phyloP scores from a whole-genome alignment of 106 monocot species.

The Dendrobium officinale region DNA sequence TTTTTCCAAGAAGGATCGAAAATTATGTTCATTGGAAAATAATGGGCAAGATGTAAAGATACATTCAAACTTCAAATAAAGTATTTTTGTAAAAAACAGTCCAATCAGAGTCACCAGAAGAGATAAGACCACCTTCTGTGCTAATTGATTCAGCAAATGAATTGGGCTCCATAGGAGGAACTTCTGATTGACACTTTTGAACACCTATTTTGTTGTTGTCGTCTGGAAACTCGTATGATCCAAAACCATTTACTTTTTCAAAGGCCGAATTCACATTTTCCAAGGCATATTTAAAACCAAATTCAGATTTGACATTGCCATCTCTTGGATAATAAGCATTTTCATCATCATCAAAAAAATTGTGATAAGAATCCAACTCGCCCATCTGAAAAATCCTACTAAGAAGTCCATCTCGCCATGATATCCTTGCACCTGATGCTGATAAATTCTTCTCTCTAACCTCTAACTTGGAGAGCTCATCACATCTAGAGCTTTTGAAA shows the following conservation, averaged over 20 bases:
- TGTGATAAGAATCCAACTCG: slow-evolving; percentile 36
- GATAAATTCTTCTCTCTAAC: slow-evolving; percentile 3
- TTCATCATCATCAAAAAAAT: slow-evolving; percentile 45
- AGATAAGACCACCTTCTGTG: slow-evolving; percentile 35
- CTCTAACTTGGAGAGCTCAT: slow-evolving; percentile 2
- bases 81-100: slow-evolving; percentile 62
- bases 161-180: background rate
- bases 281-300: slow-evolving; percentile 8
- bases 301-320: slow-evolving; percentile 3
- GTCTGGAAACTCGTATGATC: slow-evolving; percentile 8
- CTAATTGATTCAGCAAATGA: slow-evolving; percentile 48
- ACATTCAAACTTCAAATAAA: slow-evolving; percentile 50
- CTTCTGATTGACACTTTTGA: slow-evolving; percentile 8
- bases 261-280: slow-evolving; percentile 6
- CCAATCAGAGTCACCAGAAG: slow-evolving; percentile 85
- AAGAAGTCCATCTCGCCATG: slow-evolving; percentile 82
- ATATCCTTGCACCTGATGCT: slow-evolving; percentile 39
- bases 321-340: slow-evolving; percentile 10
- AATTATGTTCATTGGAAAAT: background rate
- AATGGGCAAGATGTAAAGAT: background rate
- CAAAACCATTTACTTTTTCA: slow-evolving; percentile 29
- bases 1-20: background rate
- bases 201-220: background rate
- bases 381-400: slow-evolving; percentile 73
- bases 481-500: slow-evolving; percentile 27